Percentiles rank a stretch among this genome's conserved stretches.
phyloP scores from a whole-genome alignment of 208 protist genomes.

The Balamuthia mandrillaris region DNA sequence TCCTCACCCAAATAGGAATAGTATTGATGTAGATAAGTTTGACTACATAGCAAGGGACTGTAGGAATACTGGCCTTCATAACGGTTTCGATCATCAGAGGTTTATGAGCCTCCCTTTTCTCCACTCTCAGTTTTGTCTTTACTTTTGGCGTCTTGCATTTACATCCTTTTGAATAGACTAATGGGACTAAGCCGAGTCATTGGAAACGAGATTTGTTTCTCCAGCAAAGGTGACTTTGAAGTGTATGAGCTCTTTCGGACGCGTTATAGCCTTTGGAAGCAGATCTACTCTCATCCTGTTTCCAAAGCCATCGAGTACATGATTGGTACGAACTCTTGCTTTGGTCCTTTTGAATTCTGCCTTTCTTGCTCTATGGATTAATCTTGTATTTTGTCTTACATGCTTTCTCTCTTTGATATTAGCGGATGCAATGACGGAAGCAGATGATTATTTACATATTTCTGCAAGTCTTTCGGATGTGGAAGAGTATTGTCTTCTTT shows the following conservation, averaged over 20 bases:
- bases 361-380: no score
- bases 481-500: constrained; percentile 54
- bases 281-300: constrained; percentile 90
- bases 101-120: neutral
- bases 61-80: constrained; percentile 45
- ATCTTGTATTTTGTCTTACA: no score
- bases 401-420: constrained; percentile 71
- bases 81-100: constrained; percentile 19
- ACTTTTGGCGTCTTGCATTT: neutral
- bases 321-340: constrained; percentile 68
- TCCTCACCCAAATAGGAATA: constrained; percentile 65
- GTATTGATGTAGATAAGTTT: constrained; percentile 93
- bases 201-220: constrained; percentile 84
- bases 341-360: no score
- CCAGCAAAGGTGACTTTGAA: constrained; percentile 82
- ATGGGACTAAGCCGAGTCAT: constrained; percentile 76
- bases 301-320: constrained; percentile 87
- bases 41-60: constrained; percentile 94
- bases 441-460: constrained; percentile 71
- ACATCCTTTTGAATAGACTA: constrained; percentile 27
- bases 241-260: constrained; percentile 91
- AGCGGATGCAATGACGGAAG: constrained; percentile 79
- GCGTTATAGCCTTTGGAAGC: constrained; percentile 90
- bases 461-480: constrained; percentile 60
- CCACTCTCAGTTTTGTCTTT: neutral